A percentile compares a stretch with the other conserved stretches of the same genome.
These are phyloP conservation scores for Quercus variabilis DNA, from an alignment of 306 rosid genomes.

Conservation along the genomic window DNA sequence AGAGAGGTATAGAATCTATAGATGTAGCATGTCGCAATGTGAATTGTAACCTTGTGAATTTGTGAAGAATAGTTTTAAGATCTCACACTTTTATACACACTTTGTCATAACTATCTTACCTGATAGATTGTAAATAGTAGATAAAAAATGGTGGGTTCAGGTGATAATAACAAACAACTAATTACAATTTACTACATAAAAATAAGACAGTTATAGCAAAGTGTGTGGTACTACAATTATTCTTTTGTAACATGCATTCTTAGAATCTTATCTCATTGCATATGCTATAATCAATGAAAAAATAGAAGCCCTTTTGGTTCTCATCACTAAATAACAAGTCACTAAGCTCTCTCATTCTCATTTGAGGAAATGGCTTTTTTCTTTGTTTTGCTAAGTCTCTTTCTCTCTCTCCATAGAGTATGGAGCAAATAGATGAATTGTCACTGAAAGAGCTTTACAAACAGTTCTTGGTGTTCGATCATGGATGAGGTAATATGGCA, in stretches of 20 bases:
- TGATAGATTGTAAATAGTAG: too few species aligned
- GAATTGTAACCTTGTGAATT: constrained; percentile 1
- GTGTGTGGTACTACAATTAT: too few species aligned
- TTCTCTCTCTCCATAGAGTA: constrained; percentile 26
- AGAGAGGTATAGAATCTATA: neutral
- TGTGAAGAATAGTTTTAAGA: too few species aligned
- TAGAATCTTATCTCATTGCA: constrained; percentile 40
- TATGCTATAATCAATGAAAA: constrained; percentile 13
- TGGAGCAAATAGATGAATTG: constrained; percentile 25
- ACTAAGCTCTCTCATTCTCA: neutral
- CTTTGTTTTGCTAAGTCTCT: neutral
- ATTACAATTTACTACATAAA: too few species aligned
- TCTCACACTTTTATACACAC: neutral
- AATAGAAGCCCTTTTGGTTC: constrained; percentile 7
- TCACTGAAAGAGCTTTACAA: neutral
- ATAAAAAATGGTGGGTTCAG: too few species aligned
- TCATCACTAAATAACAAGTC: neutral
- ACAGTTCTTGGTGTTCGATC: constrained; percentile 13
- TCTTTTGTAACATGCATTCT: neutral
- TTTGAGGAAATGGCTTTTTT: constrained; percentile 3
- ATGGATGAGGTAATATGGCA: constrained; percentile 26
- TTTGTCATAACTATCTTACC: too few species aligned
- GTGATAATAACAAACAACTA: too few species aligned
- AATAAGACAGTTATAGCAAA: too few species aligned
- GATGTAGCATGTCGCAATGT: constrained; percentile 26